Base-by-base conservation (phyloP, 495 filamentous ascomycete genomes). In the Aspergillus asperescens region DNA sequence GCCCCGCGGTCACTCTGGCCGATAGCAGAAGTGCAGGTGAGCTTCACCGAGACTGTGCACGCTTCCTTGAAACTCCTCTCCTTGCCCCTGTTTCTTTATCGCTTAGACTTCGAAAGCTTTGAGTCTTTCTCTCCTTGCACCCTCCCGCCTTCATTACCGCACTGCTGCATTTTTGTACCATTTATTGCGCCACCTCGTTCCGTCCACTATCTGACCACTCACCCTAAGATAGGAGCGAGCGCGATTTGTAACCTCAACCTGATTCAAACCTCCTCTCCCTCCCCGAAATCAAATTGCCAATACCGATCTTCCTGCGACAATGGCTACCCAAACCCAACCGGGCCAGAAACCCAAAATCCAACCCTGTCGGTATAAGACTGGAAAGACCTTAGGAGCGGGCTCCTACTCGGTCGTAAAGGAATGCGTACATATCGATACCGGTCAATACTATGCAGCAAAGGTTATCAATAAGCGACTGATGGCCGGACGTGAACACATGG, bases 401-500 rank as follows among this genome's bases (percentile, higher is more conserved):
- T 94, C 89, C 37, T 98, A 98, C 73, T 96, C 91, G 39, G 93
- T 97, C 51, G 93, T 98, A n/a, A 97, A 97, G 69, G 93, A 98
- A 72, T 98, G 93, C 67, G 90, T 98, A 16, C 94, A 97, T 68
- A 96, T 97, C 61, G 93, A 97, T 58, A 97, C 94, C 1, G 94
- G 92, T 41, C 81, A 90, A 48, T 97, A 96, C 74, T 98, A 97
- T 84, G 93, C 93, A 13, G 93, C 94, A 31, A 98, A 98, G 71
- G 94, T 98, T 18, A 98, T 98, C 72, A 98, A 97, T 70, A 98
- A 98, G 80, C 80, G 93, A 27, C 73, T 98, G 61, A 98, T 98
- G 93, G 88, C 89, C 24, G 93, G 93, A 43, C 81, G 94, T 52
- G 93, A 98, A 71, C 93, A 97, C 68, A 98, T 98, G 93, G 93